Conservation (phyloP, 2,329 filamentous ascomycete species). For the Claviceps pusilla region DNA sequence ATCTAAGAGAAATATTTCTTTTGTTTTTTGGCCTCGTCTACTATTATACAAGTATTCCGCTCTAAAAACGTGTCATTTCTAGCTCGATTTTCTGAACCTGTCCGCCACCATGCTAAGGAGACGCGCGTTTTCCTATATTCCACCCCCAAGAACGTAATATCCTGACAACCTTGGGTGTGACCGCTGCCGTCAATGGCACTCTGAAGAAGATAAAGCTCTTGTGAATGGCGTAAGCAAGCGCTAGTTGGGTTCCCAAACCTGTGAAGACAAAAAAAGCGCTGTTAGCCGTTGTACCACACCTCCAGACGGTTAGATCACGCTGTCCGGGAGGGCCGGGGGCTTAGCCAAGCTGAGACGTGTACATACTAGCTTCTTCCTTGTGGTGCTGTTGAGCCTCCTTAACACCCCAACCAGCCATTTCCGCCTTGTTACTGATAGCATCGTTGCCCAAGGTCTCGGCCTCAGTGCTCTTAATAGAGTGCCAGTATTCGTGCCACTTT, state of each 20-base stretch:
- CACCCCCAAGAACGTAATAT: constrained; percentile 77
- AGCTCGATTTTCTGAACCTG: not conserved
- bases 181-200: constrained; percentile 79
- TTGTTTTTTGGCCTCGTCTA: not conserved
- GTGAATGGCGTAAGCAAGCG: constrained; percentile 89
- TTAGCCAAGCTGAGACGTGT: not conserved
- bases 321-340: not conserved
- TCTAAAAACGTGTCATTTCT: not conserved
- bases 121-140: constrained; percentile 67
- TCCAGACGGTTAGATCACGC: not conserved
- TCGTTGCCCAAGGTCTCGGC: constrained; percentile 27
- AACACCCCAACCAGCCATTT: constrained; percentile 44
- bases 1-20: not conserved
- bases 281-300: constrained; percentile 10
- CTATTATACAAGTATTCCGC: not conserved
- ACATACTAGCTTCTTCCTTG: constrained; percentile 60
- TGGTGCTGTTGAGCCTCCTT: constrained; percentile 47
- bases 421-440: constrained; percentile 29
- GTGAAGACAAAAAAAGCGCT: not conserved
- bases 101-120: constrained; percentile 3
- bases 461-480: constrained; percentile 31
- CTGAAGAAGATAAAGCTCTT: constrained; percentile 94
- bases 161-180: constrained; percentile 91
- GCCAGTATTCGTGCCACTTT: constrained; percentile 34
- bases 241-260: constrained; percentile 67